These are phyloP conservation scores for Leccinellum luteum DNA, from an alignment of 768 basidiomycete species.

Conservation along the genomic window DNA sequence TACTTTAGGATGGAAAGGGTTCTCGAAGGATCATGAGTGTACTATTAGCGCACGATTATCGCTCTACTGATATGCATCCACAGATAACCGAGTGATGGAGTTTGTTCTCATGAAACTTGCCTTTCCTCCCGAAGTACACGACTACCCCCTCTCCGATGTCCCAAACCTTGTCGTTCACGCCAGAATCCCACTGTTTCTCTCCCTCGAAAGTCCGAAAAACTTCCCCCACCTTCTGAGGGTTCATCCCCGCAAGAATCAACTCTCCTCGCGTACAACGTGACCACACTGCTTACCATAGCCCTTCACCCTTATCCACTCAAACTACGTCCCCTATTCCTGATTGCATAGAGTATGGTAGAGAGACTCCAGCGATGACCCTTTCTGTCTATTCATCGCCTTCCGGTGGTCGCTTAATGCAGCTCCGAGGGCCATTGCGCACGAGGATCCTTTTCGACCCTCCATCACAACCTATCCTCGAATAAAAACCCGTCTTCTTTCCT, in stretches of 20 bases:
- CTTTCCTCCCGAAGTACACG: slow-evolving; percentile 49
- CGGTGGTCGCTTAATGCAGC: neutral
- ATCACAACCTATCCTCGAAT: too few species aligned
- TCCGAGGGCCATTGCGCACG: slow-evolving; percentile 6
- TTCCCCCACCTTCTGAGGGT: slow-evolving; percentile 24
- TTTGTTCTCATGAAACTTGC: slow-evolving; percentile 68
- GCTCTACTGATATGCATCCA: slow-evolving; percentile 5
- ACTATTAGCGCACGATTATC: neutral
- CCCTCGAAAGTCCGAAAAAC: slow-evolving; percentile 23
- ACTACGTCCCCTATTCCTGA: slow-evolving; percentile 21
- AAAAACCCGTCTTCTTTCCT: slow-evolving; percentile 50
- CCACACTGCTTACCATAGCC: neutral
- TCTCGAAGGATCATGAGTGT: slow-evolving; percentile 46
- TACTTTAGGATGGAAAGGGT: slow-evolving; percentile 77
- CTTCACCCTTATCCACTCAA: slow-evolving; percentile 21
- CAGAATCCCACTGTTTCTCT: slow-evolving; percentile 14
- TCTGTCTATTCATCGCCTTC: slow-evolving; percentile 8
- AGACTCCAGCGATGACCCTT: slow-evolving; percentile 6
- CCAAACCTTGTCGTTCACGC: slow-evolving; percentile 7
- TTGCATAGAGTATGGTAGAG: slow-evolving; percentile 13
- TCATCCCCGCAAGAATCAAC: slow-evolving; percentile 29
- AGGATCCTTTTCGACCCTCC: slow-evolving; percentile 9
- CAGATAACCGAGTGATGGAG: slow-evolving; percentile 65
- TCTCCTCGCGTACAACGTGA: slow-evolving; percentile 2
- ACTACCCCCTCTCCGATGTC: slow-evolving; percentile 23